Conservation (phyloP, 73 alveolate species). For the Urostyla sp. region DNA sequence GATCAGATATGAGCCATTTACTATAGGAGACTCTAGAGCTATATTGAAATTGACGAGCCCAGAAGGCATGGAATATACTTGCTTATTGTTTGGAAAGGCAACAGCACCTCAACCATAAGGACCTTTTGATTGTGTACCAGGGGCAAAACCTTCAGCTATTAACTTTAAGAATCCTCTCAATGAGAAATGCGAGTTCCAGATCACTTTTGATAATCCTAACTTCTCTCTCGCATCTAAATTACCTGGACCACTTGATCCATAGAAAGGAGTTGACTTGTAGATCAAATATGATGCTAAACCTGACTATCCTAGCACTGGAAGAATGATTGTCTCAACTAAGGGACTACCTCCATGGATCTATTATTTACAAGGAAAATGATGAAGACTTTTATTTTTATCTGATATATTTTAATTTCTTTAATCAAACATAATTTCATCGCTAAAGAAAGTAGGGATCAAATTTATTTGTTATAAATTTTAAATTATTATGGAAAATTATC, state of each 20-base stretch:
- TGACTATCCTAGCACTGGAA: conserved; percentile 87
- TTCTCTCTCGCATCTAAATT: conserved; percentile 96
- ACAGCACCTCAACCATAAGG: conserved; percentile 99
- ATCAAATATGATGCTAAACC: conserved; percentile 86
- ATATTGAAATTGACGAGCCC: conserved; percentile 90
- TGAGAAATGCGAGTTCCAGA: conserved; percentile 95
- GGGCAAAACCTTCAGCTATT: conserved; percentile 95
- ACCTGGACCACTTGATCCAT: conserved; percentile 91
- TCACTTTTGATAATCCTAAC: conserved; percentile 97
- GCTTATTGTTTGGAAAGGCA: conserved; percentile 94
- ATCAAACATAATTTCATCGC: too few species aligned
- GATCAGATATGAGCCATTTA: conserved; percentile 97
- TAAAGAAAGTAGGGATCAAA: too few species aligned
- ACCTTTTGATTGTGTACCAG: conserved; percentile 93
- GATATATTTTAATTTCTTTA: conserved; percentile 1
- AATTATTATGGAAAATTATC: not conserved
- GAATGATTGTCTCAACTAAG: conserved; percentile 90
- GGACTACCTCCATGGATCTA: conserved; percentile 95
- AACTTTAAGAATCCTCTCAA: conserved; percentile 98
- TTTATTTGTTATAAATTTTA: not conserved
- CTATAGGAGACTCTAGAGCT: conserved; percentile 95
- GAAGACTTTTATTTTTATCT: not conserved
- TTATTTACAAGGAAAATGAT: conserved; percentile 78
- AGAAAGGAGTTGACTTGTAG: conserved; percentile 81
- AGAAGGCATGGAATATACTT: conserved; percentile 97